Evolutionary conservation across 2,329 filamentous ascomycete genomes (phyloP).

Genomic region (Neonectria hederae): DNA sequence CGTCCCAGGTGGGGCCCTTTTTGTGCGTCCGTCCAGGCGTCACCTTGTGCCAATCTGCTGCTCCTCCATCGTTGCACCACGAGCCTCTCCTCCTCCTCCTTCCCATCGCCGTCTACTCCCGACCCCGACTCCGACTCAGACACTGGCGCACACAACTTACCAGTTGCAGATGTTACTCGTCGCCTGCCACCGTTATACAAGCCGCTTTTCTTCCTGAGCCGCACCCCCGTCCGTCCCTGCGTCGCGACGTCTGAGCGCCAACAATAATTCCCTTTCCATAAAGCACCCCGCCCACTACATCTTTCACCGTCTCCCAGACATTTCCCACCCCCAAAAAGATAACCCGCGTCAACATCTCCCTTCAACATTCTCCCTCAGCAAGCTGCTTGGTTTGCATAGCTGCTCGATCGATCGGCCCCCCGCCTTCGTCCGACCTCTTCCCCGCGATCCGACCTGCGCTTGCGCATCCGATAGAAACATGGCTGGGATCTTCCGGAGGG

Average conservation of each 20-base stretch:
- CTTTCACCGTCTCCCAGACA: slow-evolving; percentile 34
- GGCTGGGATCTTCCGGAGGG: slow-evolving; percentile 89
- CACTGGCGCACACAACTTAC: slow-evolving; percentile 41
- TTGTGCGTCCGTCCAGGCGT: slow-evolving; percentile 44
- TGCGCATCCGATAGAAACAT: slow-evolving; percentile 59
- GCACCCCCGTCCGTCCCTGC: slow-evolving; percentile 31
- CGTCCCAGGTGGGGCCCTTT: slow-evolving; percentile 46
- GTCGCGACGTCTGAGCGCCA: slow-evolving; percentile 40
- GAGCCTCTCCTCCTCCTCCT: slow-evolving; percentile 43
- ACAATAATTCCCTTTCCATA: slow-evolving; percentile 41
- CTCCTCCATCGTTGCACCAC: slow-evolving; percentile 45
- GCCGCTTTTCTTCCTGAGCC: slow-evolving; percentile 41
- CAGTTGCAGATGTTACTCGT: slow-evolving; percentile 43
- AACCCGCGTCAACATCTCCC: slow-evolving; percentile 14
- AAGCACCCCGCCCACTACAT: slow-evolving; percentile 42
- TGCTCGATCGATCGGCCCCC: slow-evolving; percentile 34
- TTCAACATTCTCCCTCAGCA: slow-evolving; percentile 5
- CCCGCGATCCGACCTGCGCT: slow-evolving; percentile 34
- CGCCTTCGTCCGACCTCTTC: slow-evolving; percentile 40
- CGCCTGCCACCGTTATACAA: slow-evolving; percentile 42
- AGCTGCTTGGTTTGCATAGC: slow-evolving; percentile 12
- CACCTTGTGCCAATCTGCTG: slow-evolving; percentile 46
- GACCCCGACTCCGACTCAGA: slow-evolving; percentile 30
- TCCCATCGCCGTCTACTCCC: slow-evolving; percentile 40
- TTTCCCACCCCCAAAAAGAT: slow-evolving; percentile 23